These are phyloP conservation scores for Boletus subparvulus DNA, from an alignment of 768 basidiomycete genomes.

Conservation along the genomic window DNA sequence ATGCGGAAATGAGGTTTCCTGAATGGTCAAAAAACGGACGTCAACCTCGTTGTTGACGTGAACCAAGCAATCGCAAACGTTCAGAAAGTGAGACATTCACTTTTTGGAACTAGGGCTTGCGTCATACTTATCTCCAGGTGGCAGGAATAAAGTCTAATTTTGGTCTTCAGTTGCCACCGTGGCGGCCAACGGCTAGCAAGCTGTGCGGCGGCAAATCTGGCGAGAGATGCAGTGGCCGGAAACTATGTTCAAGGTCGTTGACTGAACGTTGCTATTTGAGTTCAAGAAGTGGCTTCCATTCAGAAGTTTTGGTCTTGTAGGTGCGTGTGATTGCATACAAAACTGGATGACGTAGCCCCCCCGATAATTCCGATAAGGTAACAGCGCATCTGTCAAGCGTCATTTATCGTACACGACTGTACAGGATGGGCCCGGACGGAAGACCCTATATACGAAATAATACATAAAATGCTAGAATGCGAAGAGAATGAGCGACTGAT, in stretches of 20 bases:
- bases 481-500: slow-evolving; percentile 2
- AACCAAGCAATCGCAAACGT: neutral
- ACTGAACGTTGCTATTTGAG: slow-evolving; percentile 3
- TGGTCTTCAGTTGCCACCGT: neutral
- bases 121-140: slow-evolving; percentile 7
- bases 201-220: neutral
- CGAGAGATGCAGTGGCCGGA: neutral
- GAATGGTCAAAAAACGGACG: slow-evolving; percentile 1
- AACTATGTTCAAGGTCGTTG: neutral
- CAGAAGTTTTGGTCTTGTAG: neutral
- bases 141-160: slow-evolving; percentile 1
- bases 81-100: slow-evolving; percentile 22
- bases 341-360: neutral
- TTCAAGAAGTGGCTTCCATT: slow-evolving; percentile 3
- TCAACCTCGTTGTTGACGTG: neutral
- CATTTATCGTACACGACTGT: slow-evolving; percentile 3
- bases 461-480: slow-evolving; percentile 4
- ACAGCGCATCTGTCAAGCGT: neutral
- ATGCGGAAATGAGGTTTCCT: slow-evolving; percentile 4
- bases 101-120: slow-evolving; percentile 4
- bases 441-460: slow-evolving; percentile 2
- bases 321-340: neutral
- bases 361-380: neutral
- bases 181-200: neutral
- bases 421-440: neutral